Evolutionary conservation across 2,329 filamentous ascomycete genomes (phyloP).

Genomic region (Trichoderma arundinaceum): DNA sequence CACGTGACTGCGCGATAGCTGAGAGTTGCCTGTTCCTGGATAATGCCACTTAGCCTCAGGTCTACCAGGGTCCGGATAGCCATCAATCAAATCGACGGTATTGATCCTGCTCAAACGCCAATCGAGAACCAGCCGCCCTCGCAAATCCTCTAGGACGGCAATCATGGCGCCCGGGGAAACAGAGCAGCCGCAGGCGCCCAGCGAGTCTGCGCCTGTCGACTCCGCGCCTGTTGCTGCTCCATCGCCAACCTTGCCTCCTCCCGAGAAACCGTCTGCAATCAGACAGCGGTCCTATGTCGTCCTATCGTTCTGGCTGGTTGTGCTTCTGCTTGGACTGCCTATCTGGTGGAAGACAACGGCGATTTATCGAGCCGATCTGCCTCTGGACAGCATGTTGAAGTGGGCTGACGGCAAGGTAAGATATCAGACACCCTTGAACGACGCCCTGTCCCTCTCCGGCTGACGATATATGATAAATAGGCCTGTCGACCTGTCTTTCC

Average conservation of each 20-base stretch:
- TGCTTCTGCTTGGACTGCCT: conserved; percentile 81
- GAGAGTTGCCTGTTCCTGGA: conserved; percentile 5
- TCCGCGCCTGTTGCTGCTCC: conserved; percentile 35
- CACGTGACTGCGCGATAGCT: conserved; percentile 24
- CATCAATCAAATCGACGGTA: background rate
- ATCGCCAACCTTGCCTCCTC: conserved; percentile 62
- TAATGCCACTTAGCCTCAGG: conserved; percentile 22
- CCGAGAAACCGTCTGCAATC: conserved; percentile 73
- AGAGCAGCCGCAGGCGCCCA: conserved; percentile 31
- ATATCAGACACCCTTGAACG: background rate
- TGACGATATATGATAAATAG: conserved; percentile 51
- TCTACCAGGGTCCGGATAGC: background rate
- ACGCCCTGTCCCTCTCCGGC: background rate
- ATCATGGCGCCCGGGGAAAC: conserved; percentile 29
- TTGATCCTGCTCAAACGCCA: conserved; percentile 1
- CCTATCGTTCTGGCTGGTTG: conserved; percentile 87
- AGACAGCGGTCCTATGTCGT: conserved; percentile 76
- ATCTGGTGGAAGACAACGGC: conserved; percentile 97
- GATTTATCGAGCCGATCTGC: conserved; percentile 85
- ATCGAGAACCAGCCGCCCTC: conserved; percentile 6
- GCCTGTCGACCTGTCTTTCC: conserved; percentile 88
- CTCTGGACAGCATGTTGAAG: conserved; percentile 82
- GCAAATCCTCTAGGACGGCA: conserved; percentile 26
- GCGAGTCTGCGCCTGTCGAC: conserved; percentile 36
- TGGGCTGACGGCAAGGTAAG: conserved; percentile 90